A percentile compares a stretch with the other conserved stretches of the same genome.
Conservation (phyloP, 2,329 filamentous ascomycete species). For the Scedosporium apiospermum region DNA sequence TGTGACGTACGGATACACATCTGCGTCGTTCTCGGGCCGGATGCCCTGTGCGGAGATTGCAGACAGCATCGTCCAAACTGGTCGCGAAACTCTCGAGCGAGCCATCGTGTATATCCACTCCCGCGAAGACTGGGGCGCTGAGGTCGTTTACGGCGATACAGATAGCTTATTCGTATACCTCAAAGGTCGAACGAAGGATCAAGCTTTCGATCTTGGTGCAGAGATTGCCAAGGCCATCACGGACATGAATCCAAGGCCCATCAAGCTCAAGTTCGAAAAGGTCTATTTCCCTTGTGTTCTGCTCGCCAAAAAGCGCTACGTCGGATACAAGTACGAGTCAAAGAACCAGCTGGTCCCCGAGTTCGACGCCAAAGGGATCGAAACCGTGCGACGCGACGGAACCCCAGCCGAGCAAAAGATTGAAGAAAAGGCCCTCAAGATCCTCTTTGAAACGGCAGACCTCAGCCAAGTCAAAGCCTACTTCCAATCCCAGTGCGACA, state of each 20-base stretch:
- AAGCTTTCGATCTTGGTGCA: constrained; percentile 87
- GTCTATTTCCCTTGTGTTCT: constrained; percentile 94
- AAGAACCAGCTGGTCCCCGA: constrained; percentile 67
- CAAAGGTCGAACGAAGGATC: constrained; percentile 73
- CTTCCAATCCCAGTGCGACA: constrained; percentile 81
- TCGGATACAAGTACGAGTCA: constrained; percentile 92
- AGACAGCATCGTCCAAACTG: constrained; percentile 95
- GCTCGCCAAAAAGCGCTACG: constrained; percentile 94
- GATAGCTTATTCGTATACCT: constrained; percentile 90
- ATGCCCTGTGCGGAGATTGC: constrained; percentile 99
- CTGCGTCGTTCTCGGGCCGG: constrained; percentile 88
- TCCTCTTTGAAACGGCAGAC: constrained; percentile 84
- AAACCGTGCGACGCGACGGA: constrained; percentile 90
- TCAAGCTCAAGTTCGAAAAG: constrained; percentile 98
- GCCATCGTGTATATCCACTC: constrained; percentile 90
- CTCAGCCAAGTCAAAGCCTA: constrained; percentile 81
- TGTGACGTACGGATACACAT: constrained; percentile 96
- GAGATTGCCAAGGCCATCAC: constrained; percentile 87
- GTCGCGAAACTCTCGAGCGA: constrained; percentile 86
- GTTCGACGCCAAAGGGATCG: constrained; percentile 97
- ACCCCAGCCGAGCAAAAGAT: constrained; percentile 95
- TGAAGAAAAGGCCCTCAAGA: constrained; percentile 80
- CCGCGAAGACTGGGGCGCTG: constrained; percentile 77
- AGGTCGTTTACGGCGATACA: constrained; percentile 97
- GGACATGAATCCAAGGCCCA: constrained; percentile 76